Evolutionary conservation across 2,329 filamentous ascomycete genomes (phyloP), one percentile per base, ranked within the genome.

Genomic region (Microdochium paspali): DNA sequence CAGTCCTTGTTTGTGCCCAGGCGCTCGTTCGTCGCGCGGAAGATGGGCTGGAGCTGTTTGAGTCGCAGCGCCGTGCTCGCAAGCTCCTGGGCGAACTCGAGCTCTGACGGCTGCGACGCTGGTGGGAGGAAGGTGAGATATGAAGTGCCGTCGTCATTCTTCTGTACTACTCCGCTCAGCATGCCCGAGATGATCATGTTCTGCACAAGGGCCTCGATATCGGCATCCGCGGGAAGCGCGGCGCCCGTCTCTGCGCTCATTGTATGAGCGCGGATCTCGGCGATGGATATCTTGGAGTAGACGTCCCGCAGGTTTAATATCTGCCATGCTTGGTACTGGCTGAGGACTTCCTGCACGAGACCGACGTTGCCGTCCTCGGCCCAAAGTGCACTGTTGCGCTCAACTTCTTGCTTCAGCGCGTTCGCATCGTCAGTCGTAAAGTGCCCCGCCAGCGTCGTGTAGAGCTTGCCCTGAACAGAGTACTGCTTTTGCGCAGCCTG

Each of bases 241-340:
- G 59, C 57, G 15, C 73, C 76, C 1, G 76, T 81, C 57, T 74
- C 71, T 30, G 74, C 79, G 53, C 71, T 79, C 45, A 69, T 67
- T 0, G 80, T 82, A 39, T 65, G 62, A 23, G 63, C 55, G 39
- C 73, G 70, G 20, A 84, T 62, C 55, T 80, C 72, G 18, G 71
- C 56, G 26, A 84, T 68, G 15, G 76, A 73, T 28, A 83, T 68
- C 51, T 77, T 77, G 46, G 67, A 69, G 60, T 91, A 96, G 3
- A 87, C 82, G 46, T 79, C 76, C 42, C 83, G 81, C 24, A 97
- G 72, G 50, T 81, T 81, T 28, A 84, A 71, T 49, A 97, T 79
- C 50, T 86, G 82, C 69, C 85, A 89, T 56, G 82, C 81, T 55
- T 86, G 81, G 60, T 90, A 87, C 10, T 85, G 81, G 20, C 76